Evolutionary conservation across 169 alveolate species (phyloP).

Genomic region (Cryptosporidium tyzzeri): DNA sequence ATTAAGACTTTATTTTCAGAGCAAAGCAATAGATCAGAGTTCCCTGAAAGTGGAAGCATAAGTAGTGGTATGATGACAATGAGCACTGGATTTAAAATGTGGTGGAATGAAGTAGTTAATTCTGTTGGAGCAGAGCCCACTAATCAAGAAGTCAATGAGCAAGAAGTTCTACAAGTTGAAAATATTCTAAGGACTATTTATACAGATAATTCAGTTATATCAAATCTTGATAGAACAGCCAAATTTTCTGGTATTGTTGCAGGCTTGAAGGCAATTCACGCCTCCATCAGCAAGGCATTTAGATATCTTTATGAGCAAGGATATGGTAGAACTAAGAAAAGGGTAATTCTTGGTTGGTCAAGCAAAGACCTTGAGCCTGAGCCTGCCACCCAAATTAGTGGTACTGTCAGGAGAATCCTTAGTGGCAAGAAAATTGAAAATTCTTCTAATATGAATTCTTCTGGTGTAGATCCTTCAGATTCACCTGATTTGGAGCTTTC

Average conservation of each 20-base stretch:
- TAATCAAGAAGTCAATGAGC: neutral
- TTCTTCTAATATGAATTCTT: neutral
- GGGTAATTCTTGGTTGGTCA: conserved; percentile 54
- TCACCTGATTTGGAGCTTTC: conserved; percentile 5
- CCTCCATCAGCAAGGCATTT: conserved; percentile 28
- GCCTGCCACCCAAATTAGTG: conserved; percentile 8
- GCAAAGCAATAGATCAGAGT: conserved; percentile 50
- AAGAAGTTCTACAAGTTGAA: conserved; percentile 49
- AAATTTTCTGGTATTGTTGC: conserved; percentile 24
- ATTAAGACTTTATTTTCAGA: conserved; percentile 38
- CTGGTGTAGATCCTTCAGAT: neutral
- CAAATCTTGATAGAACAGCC: conserved; percentile 18
- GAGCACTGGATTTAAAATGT: conserved; percentile 41
- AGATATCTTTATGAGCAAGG: conserved; percentile 39
- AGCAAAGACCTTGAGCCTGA: conserved; percentile 58
- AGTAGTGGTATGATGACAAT: conserved; percentile 42
- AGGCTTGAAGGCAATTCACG: conserved; percentile 49
- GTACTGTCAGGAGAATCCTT: conserved; percentile 47
- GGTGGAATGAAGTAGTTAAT: conserved; percentile 60
- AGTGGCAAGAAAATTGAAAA: conserved; percentile 9
- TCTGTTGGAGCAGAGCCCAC: conserved; percentile 25
- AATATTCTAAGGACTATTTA: conserved; percentile 39
- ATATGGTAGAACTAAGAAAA: conserved; percentile 15
- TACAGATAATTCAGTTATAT: conserved; percentile 13
- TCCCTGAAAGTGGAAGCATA: conserved; percentile 46